These are phyloP conservation scores for Cicer pinnatifidum DNA, from an alignment of 306 rosid species.

Conservation along the genomic window DNA sequence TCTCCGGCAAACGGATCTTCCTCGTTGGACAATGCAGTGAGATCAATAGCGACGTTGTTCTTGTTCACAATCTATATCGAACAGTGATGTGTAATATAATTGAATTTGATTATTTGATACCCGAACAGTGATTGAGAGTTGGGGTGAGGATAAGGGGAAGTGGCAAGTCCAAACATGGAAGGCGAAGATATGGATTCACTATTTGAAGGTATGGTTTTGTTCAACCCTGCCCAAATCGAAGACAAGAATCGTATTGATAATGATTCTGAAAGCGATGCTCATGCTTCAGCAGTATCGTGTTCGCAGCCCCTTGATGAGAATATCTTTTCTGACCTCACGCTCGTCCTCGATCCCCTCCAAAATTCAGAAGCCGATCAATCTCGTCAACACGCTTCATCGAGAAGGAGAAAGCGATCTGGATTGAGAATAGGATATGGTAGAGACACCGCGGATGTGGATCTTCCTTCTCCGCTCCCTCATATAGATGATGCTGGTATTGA, in stretches of 20 bases:
- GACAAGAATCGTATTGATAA: constrained; percentile 26
- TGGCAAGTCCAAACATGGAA: constrained; percentile 39
- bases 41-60: no score
- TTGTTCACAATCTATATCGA: no score
- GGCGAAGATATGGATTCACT: constrained; percentile 69
- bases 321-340: constrained; percentile 81
- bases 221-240: constrained; percentile 53
- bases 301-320: constrained; percentile 78
- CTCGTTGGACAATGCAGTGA: no score
- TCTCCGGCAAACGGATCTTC: no score
- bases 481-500: background rate
- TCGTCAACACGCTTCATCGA: constrained; percentile 25
- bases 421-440: constrained; percentile 78
- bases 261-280: constrained; percentile 40
- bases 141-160: background rate
- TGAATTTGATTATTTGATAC: no score
- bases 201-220: constrained; percentile 81
- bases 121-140: no score
- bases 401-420: constrained; percentile 67
- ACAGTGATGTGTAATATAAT: no score
- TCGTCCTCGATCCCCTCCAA: constrained; percentile 51
- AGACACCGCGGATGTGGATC: constrained; percentile 41
- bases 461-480: constrained; percentile 7
- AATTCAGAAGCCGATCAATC: constrained; percentile 35
- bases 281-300: constrained; percentile 29